These are phyloP conservation scores for Arthrobotrys entomopaga DNA, from an alignment of 2,329 filamentous ascomycete species.

Conservation along the genomic window DNA sequence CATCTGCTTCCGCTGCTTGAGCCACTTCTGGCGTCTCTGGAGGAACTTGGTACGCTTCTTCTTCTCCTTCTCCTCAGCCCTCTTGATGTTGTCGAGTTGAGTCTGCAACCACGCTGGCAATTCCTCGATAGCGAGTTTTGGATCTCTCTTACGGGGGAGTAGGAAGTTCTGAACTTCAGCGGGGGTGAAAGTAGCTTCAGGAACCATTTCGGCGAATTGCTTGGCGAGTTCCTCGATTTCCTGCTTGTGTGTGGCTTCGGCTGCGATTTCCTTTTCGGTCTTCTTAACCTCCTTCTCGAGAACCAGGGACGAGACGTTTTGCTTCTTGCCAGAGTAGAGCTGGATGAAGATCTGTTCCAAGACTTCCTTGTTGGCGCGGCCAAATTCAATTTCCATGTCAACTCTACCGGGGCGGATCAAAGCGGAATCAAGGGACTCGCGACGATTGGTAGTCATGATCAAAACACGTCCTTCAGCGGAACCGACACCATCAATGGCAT, in stretches of 20 bases:
- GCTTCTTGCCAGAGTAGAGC: slow-evolving; percentile 57
- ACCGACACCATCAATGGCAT: slow-evolving; percentile 76
- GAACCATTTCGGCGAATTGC: slow-evolving; percentile 68
- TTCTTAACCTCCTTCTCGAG: slow-evolving; percentile 50
- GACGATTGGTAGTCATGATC: slow-evolving; percentile 78
- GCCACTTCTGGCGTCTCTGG: slow-evolving; percentile 57
- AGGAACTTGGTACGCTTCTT: slow-evolving; percentile 57
- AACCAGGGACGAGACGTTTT: slow-evolving; percentile 43
- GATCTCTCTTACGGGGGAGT: slow-evolving; percentile 64
- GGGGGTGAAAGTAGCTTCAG: slow-evolving; percentile 65
- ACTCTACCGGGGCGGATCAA: slow-evolving; percentile 74
- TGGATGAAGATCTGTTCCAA: slow-evolving; percentile 63
- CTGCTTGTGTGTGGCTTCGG: slow-evolving; percentile 52
- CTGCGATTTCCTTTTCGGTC: slow-evolving; percentile 52
- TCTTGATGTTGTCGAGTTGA: slow-evolving; percentile 47
- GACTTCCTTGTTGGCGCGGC: slow-evolving; percentile 61
- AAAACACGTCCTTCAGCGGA: slow-evolving; percentile 76
- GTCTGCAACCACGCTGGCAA: slow-evolving; percentile 62
- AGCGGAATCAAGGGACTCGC: slow-evolving; percentile 72
- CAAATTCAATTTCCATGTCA: slow-evolving; percentile 72
- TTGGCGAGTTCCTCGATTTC: slow-evolving; percentile 66
- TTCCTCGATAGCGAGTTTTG: slow-evolving; percentile 61
- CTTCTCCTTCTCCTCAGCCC: slow-evolving; percentile 58
- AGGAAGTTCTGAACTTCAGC: slow-evolving; percentile 67
- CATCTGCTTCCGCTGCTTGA: slow-evolving; percentile 57